Conservation (phyloP, 2,329 filamentous ascomycete species). For the Aspergillus awamori region DNA sequence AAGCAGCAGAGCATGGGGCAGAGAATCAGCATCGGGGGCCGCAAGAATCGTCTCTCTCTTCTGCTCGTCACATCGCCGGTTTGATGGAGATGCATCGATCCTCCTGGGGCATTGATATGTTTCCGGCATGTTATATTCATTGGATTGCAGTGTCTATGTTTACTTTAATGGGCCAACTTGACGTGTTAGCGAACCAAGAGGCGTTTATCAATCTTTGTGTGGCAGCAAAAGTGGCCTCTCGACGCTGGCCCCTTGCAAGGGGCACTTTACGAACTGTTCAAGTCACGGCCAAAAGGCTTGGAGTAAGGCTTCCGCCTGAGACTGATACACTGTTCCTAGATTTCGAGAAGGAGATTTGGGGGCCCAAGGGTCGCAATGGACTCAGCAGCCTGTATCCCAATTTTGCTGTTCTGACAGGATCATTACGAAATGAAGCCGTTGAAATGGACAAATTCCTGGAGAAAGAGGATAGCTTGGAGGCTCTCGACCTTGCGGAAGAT, state of each 20-base stretch:
- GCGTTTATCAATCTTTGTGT: slow-evolving; percentile 25
- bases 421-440: slow-evolving; percentile 7
- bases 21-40: background rate
- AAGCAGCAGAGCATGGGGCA: background rate
- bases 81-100: slow-evolving; percentile 25
- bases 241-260: slow-evolving; percentile 24
- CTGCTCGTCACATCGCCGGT: slow-evolving; percentile 24
- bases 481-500: background rate
- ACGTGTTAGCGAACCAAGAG: slow-evolving; percentile 12
- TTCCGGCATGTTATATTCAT: slow-evolving; percentile 28
- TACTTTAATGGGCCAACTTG: slow-evolving; percentile 23
- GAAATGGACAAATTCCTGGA: slow-evolving; percentile 24
- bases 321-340: slow-evolving; percentile 20
- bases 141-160: slow-evolving; percentile 29
- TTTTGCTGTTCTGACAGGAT: slow-evolving; percentile 11
- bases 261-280: slow-evolving; percentile 28
- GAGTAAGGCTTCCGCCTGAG: slow-evolving; percentile 20
- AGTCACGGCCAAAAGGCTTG: slow-evolving; percentile 20
- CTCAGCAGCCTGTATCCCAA: slow-evolving; percentile 27
- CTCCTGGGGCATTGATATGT: slow-evolving; percentile 29
- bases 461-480: slow-evolving; percentile 19
- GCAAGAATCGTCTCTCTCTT: slow-evolving; percentile 17
- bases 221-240: slow-evolving; percentile 16
- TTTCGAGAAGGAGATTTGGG: slow-evolving; percentile 24
- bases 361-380: slow-evolving; percentile 13